Percentiles rank a stretch among this genome's conserved stretches.
Evolutionary conservation across 1,284 basidiomycete species (phyloP).

Genomic region (Pseudomicrostroma phylloplanum): DNA sequence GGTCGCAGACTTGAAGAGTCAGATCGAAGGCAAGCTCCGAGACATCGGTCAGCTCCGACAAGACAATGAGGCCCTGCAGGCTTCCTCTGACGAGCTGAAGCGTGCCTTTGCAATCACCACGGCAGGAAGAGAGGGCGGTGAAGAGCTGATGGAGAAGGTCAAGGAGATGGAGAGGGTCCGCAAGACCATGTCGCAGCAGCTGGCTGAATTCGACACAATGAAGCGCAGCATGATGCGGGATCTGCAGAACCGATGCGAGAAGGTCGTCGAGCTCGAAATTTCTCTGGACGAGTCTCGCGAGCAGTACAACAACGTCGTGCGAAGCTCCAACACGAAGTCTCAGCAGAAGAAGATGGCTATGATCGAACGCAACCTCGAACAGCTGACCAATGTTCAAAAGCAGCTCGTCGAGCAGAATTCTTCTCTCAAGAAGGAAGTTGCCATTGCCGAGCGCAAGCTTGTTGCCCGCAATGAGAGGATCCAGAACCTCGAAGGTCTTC

Average conservation of each 20-base stretch:
- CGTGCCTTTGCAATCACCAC: conserved; percentile 78
- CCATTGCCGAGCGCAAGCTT: conserved; percentile 91
- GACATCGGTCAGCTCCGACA: conserved; percentile 79
- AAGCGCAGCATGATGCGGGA: conserved; percentile 99
- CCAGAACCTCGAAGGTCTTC: conserved; percentile 67
- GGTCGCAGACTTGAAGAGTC: conserved; percentile 80
- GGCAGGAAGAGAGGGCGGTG: conserved; percentile 89
- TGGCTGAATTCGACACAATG: conserved; percentile 95
- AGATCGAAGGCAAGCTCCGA: conserved; percentile 76
- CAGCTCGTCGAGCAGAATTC: conserved; percentile 99
- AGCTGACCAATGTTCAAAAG: conserved; percentile 91
- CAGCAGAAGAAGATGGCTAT: conserved; percentile 99
- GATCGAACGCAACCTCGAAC: conserved; percentile 92
- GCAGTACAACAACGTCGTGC: conserved; percentile 96
- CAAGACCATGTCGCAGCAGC: conserved; percentile 91
- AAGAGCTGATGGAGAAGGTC: conserved; percentile 65
- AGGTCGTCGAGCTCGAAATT: conserved; percentile 98
- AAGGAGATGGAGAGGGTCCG: conserved; percentile 91
- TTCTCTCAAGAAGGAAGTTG: conserved; percentile 92
- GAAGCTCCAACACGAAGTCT: conserved; percentile 93
- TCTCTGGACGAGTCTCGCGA: conserved; percentile 98
- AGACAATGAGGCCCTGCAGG: conserved; percentile 85
- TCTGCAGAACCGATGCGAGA: conserved; percentile 98
- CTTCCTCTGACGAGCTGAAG: conserved; percentile 96
- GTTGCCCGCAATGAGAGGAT: conserved; percentile 95